Percentiles rank a stretch among this genome's conserved stretches.
phyloP scores from a whole-genome alignment of 768 basidiomycete species.

The Boletus patriciae region DNA sequence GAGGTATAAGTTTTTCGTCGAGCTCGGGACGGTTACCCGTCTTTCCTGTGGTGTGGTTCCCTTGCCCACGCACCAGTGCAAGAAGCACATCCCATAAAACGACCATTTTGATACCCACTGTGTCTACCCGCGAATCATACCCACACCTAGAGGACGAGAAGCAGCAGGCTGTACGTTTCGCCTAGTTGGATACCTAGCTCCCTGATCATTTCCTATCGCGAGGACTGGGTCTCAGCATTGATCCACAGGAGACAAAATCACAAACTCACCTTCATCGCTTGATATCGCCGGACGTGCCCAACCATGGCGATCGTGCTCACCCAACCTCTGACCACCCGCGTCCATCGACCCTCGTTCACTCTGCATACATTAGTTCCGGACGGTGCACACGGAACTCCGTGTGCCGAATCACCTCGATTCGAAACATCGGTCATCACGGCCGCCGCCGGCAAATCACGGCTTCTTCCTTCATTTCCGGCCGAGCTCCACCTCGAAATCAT shows the following conservation, averaged over 20 bases:
- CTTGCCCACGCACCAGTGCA: conserved; percentile 18
- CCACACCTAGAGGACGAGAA: background rate
- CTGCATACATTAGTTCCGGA: background rate
- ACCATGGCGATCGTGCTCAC: conserved; percentile 16
- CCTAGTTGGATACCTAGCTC: conserved; percentile 1
- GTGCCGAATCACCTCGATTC: background rate
- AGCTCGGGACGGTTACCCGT: background rate
- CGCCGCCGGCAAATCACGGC: conserved; percentile 4
- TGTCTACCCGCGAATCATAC: conserved; percentile 1
- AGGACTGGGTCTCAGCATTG: background rate
- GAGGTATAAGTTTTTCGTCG: background rate
- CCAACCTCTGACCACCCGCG: conserved; percentile 3
- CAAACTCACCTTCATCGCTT: conserved; percentile 10
- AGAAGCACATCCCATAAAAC: conserved; percentile 1
- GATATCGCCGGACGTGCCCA: background rate
- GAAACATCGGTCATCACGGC: conserved; percentile 1
- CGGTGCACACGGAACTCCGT: background rate
- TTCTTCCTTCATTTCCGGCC: conserved; percentile 24
- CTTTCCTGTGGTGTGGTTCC: conserved; percentile 4
- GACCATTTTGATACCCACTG: background rate
- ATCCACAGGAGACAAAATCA: background rate
- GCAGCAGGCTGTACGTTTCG: background rate
- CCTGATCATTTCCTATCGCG: conserved; percentile 1
- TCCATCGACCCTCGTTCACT: conserved; percentile 6
- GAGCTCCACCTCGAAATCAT: conserved; percentile 34